Evolutionary conservation across 176 grass and related monocot species (phyloP).

Genomic region (Bonia amplexicaulis): DNA sequence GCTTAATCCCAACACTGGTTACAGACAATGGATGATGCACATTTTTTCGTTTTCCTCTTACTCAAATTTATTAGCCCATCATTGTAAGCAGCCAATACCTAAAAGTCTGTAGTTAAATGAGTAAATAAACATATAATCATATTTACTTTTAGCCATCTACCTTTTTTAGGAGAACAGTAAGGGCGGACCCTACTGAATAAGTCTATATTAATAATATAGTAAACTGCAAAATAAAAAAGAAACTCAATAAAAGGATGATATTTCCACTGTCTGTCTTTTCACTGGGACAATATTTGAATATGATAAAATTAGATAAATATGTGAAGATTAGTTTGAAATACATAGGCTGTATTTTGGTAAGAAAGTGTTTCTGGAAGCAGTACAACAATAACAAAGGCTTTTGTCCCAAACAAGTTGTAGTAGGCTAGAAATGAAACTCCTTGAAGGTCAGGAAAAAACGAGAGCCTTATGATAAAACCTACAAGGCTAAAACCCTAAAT

Average conservation of each 20-base stretch:
- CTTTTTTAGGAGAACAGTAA: neutral
- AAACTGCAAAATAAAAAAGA: neutral
- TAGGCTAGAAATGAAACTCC: no score
- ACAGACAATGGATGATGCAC: neutral
- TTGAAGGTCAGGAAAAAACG: no score
- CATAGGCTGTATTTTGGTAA: neutral
- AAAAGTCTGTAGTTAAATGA: neutral
- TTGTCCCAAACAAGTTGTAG: no score
- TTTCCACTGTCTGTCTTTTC: slow-evolving; percentile 10
- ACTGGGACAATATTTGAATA: neutral
- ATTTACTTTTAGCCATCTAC: neutral
- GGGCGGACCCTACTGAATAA: neutral
- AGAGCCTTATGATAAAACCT: no score
- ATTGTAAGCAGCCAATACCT: neutral
- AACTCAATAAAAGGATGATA: neutral
- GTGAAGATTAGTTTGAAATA: neutral
- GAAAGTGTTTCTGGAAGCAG: no score
- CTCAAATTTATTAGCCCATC: neutral
- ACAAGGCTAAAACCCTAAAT: no score
- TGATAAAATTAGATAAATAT: slow-evolving; percentile 9
- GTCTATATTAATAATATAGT: neutral
- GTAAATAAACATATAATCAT: neutral
- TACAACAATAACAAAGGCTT: no score
- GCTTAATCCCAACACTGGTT: neutral
- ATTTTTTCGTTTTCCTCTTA: neutral